These are phyloP conservation scores for Prillingera fragicola DNA, from an alignment of 1,284 basidiomycete genomes.

Conservation along the genomic window DNA sequence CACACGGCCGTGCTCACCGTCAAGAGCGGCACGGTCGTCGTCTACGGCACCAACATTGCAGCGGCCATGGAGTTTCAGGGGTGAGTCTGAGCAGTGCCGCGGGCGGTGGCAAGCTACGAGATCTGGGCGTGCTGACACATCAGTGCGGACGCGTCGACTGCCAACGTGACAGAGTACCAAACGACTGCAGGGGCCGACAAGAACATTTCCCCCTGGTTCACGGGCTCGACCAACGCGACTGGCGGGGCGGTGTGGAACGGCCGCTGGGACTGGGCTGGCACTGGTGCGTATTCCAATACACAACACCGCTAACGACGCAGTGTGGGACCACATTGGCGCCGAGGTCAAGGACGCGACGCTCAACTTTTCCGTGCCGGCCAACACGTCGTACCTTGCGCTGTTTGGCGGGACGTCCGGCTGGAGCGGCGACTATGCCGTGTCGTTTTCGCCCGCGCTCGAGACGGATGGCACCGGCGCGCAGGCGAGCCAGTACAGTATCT, in stretches of 20 bases:
- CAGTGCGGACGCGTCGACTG: background rate
- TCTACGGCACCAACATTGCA: background rate
- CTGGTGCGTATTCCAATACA: background rate
- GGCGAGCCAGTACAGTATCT: background rate
- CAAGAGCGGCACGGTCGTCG: background rate
- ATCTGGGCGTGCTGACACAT: background rate
- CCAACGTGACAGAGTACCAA: background rate
- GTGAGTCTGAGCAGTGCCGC: no score
- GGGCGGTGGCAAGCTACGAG: no score
- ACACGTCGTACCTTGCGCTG: constrained; percentile 1
- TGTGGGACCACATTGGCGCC: constrained; percentile 2
- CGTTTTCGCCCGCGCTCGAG: background rate
- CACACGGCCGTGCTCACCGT: background rate
- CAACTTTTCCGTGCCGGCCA: background rate
- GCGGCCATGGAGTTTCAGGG: background rate
- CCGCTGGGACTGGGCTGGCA: constrained; percentile 3
- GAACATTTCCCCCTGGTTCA: background rate
- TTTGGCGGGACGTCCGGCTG: background rate
- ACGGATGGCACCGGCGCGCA: background rate
- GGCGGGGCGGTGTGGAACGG: background rate
- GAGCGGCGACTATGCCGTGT: background rate
- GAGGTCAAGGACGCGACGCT: background rate
- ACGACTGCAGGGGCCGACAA: background rate
- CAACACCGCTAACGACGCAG: background rate
- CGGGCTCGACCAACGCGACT: background rate